Percentiles rank a stretch among this genome's conserved stretches.
These are phyloP conservation scores for Entophlyctis helioformis DNA, from an alignment of 192 early-diverging fungal species.

Conservation along the genomic window DNA sequence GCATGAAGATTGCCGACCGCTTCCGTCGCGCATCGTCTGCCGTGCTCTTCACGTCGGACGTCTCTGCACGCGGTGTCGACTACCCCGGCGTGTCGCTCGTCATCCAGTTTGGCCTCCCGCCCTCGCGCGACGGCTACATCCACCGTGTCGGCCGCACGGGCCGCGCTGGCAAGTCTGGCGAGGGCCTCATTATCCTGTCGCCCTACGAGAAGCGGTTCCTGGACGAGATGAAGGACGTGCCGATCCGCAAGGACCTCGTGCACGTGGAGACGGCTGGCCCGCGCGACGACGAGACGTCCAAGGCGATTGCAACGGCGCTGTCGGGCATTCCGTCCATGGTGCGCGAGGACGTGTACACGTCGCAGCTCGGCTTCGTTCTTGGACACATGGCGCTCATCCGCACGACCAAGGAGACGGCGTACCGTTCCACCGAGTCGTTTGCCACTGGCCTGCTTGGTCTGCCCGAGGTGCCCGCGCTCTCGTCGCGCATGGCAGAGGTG, in stretches of 20 bases:
- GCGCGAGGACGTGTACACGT: no score
- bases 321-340: no score
- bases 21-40: constrained; percentile 55
- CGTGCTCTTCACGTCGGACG: constrained; percentile 81
- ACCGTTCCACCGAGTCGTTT: no score
- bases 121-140: constrained; percentile 69
- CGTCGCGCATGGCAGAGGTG: no score
- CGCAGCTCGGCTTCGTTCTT: no score
- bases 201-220: constrained; percentile 65
- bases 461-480: constrained; percentile 5
- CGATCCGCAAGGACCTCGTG: no score
- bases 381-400: no score
- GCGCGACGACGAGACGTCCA: no score
- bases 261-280: no score
- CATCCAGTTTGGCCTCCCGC: constrained; percentile 63
- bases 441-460: constrained; percentile 5
- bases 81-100: constrained; percentile 80
- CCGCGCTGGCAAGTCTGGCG: constrained; percentile 75
- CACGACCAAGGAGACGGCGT: no score
- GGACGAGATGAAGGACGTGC: no score
- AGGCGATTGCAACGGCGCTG: no score
- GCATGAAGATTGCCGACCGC: constrained; percentile 53
- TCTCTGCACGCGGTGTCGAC: constrained; percentile 90
- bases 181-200: constrained; percentile 63
- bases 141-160: constrained; percentile 87